Conservation (phyloP, 2,329 filamentous ascomycete genomes). For the Fusarium brachygibbosum region DNA sequence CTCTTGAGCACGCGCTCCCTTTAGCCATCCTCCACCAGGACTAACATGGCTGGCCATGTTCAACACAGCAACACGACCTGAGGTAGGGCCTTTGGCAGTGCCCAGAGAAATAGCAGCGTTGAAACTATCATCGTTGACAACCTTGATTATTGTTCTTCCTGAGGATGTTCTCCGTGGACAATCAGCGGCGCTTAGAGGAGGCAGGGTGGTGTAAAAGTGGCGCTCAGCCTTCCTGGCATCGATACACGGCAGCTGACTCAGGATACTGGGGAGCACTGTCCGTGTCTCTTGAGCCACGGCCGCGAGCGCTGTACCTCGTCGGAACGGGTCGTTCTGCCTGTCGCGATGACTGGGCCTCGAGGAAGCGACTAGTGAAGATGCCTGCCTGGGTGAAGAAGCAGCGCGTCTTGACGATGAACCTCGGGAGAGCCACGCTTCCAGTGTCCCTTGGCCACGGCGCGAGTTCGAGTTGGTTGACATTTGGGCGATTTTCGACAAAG, state of each 20-base stretch:
- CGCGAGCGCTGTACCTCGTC: slow-evolving; percentile 52
- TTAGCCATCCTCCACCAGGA: slow-evolving; percentile 74
- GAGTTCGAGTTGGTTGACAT: slow-evolving; percentile 17
- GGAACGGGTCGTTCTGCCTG: slow-evolving; percentile 35
- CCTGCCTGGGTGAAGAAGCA: slow-evolving; percentile 18
- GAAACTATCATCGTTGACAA: slow-evolving; percentile 70
- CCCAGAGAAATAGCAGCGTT: slow-evolving; percentile 65
- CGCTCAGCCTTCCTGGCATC: slow-evolving; percentile 55
- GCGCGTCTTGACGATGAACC: slow-evolving; percentile 21
- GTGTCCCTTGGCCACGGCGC: slow-evolving; percentile 42
- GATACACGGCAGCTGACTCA: slow-evolving; percentile 59
- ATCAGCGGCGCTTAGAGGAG: slow-evolving; percentile 56
- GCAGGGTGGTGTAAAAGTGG: slow-evolving; percentile 55
- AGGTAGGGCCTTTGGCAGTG: slow-evolving; percentile 42
- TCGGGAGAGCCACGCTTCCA: slow-evolving; percentile 49
- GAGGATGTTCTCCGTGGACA: slow-evolving; percentile 59
- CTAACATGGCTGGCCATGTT: slow-evolving; percentile 73
- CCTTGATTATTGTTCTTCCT: slow-evolving; percentile 56
- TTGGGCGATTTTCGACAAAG: background rate
- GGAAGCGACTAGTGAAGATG: slow-evolving; percentile 27
- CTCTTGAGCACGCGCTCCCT: slow-evolving; percentile 75
- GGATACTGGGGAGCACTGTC: slow-evolving; percentile 60
- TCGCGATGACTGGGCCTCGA: slow-evolving; percentile 24
- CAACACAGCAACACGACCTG: slow-evolving; percentile 67
- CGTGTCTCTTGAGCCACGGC: slow-evolving; percentile 63